Percentiles rank a stretch among this genome's conserved stretches.
These are phyloP conservation scores for Crithidia expoeki DNA, from an alignment of 208 protist genomes.

Conservation along the genomic window DNA sequence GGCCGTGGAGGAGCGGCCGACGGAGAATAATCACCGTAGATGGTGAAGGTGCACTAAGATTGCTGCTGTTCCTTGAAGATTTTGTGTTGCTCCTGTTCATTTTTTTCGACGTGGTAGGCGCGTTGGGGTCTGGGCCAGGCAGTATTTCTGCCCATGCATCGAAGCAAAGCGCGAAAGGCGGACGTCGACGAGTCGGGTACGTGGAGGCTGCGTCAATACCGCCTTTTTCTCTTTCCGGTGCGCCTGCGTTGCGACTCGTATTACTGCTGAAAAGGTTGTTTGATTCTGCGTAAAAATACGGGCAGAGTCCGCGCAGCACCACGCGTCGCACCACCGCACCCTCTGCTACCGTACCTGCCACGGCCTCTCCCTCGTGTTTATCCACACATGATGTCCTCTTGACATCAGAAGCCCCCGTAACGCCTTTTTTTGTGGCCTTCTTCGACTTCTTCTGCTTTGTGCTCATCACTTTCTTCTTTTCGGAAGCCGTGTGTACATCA, in stretches of 20 bases:
- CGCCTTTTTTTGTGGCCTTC: background rate
- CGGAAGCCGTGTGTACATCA: background rate
- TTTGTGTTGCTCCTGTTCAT: background rate
- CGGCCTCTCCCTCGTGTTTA: background rate
- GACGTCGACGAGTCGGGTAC: constrained; percentile 2
- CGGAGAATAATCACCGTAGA: constrained; percentile 41
- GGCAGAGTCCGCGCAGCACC: constrained; percentile 31
- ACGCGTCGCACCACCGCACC: constrained; percentile 39
- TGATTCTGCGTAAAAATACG: constrained; percentile 15
- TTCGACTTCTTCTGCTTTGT: background rate
- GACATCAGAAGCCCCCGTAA: background rate
- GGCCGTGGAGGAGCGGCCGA: constrained; percentile 63
- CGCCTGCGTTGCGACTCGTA: background rate
- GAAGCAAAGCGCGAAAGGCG: constrained; percentile 42
- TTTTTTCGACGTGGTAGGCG: background rate
- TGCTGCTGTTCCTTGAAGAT: background rate
- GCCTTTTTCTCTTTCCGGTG: background rate
- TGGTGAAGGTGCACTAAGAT: background rate
- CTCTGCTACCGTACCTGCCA: background rate
- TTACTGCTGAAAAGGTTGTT: background rate
- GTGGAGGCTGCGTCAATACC: background rate
- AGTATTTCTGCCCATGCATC: constrained; percentile 54
- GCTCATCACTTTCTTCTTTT: background rate
- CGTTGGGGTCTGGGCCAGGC: background rate
- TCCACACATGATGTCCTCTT: background rate